Evolutionary conservation across 2,329 filamentous ascomycete species (phyloP).

Genomic region (Phoma sp.): DNA sequence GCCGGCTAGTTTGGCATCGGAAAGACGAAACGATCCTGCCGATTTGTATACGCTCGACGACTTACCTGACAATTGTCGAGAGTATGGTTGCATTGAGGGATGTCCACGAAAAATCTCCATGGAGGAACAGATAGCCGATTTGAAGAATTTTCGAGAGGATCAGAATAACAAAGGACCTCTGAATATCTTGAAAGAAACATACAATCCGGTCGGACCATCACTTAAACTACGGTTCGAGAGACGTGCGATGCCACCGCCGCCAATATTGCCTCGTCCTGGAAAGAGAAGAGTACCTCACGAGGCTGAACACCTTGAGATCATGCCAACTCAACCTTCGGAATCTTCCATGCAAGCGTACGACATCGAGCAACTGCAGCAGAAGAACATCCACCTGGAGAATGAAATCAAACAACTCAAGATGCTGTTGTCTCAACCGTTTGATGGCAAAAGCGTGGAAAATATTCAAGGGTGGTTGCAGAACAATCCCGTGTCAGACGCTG

Average conservation of each 20-base stretch:
- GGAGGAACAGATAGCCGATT: background rate
- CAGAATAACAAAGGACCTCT: background rate
- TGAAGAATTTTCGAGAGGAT: background rate
- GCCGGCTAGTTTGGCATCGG: background rate
- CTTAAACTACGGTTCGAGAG: background rate
- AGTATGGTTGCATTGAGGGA: background rate
- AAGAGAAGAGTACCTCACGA: background rate
- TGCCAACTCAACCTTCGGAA: background rate
- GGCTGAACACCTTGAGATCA: background rate
- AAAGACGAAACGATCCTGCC: background rate
- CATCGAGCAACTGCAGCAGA: background rate
- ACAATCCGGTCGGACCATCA: no score
- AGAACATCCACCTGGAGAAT: background rate
- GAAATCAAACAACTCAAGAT: background rate
- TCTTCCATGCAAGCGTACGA: background rate
- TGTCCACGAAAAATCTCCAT: slow-evolving; percentile 1
- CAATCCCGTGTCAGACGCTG: background rate
- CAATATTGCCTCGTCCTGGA: background rate
- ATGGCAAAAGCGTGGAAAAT: background rate
- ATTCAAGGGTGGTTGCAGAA: background rate
- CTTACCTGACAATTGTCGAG: background rate
- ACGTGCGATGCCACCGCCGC: background rate
- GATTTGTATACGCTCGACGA: background rate
- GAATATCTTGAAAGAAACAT: background rate
- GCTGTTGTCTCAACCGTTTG: background rate